phyloP scores from a whole-genome alignment of 2,329 filamentous ascomycete species.

The Claviceps humidiphila region DNA sequence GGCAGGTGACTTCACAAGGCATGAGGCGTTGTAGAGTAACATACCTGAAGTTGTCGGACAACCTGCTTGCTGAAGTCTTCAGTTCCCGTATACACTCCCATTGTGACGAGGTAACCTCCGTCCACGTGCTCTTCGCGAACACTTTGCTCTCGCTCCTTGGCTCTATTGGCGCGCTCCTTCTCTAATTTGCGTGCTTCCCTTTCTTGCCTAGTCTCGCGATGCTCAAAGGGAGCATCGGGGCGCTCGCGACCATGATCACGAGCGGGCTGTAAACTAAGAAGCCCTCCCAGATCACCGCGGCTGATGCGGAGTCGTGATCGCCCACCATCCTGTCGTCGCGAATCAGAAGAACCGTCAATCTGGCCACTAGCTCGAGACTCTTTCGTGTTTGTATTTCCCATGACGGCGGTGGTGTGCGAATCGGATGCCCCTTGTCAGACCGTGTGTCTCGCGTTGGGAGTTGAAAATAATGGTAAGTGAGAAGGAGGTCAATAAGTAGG shows the following conservation, averaged over 20 bases:
- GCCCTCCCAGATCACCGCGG: slow-evolving; percentile 31
- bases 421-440: too few species aligned
- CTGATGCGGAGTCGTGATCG: slow-evolving; percentile 19
- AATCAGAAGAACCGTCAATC: slow-evolving; percentile 8
- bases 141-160: slow-evolving; percentile 80
- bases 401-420: slow-evolving; percentile 6
- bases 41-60: slow-evolving; percentile 82
- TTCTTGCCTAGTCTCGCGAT: slow-evolving; percentile 83
- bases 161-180: slow-evolving; percentile 59
- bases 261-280: slow-evolving; percentile 30
- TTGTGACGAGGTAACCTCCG: slow-evolving; percentile 85
- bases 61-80: slow-evolving; percentile 88
- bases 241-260: slow-evolving; percentile 21
- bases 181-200: slow-evolving; percentile 76
- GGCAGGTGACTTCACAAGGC: neutral
- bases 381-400: slow-evolving; percentile 28
- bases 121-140: slow-evolving; percentile 87
- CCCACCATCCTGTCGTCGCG: slow-evolving; percentile 8
- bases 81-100: slow-evolving; percentile 80
- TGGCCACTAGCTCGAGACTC: slow-evolving; percentile 21
- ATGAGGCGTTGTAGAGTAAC: slow-evolving; percentile 6
- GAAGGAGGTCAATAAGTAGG: neutral
- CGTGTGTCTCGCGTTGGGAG: too few species aligned
- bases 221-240: slow-evolving; percentile 37
- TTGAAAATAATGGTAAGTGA: neutral